A percentile compares a stretch with the other conserved stretches of the same genome.
Evolutionary conservation across 2,329 filamentous ascomycete genomes (phyloP).

Genomic region (Botryotinia narcissicola): DNA sequence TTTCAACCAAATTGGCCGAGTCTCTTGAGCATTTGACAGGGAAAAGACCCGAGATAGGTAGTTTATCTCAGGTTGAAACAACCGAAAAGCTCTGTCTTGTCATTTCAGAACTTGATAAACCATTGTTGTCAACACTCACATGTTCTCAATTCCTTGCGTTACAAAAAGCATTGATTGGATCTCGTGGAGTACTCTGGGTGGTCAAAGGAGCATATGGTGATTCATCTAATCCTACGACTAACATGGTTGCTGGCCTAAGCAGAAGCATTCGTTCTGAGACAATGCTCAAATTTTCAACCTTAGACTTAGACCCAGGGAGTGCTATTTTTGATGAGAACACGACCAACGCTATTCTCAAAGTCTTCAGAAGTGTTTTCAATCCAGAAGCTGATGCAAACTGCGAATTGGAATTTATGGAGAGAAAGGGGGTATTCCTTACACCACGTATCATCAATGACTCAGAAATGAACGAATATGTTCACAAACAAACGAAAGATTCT

Average conservation of each 20-base stretch:
- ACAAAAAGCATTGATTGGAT: constrained; percentile 41
- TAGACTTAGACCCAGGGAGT: constrained; percentile 16
- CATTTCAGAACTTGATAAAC: constrained; percentile 45
- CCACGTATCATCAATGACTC: constrained; percentile 20
- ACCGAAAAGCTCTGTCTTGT: constrained; percentile 43
- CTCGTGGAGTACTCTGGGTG: constrained; percentile 50
- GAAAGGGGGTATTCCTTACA: constrained; percentile 7
- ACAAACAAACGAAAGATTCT: constrained; percentile 15
- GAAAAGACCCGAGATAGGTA: neutral
- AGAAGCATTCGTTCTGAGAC: constrained; percentile 20
- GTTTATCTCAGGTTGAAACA: constrained; percentile 36
- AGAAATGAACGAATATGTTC: constrained; percentile 32
- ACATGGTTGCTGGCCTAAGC: constrained; percentile 28
- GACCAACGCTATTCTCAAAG: neutral
- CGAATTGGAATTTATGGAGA: constrained; percentile 7
- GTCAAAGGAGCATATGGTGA: constrained; percentile 45
- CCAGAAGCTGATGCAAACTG: neutral
- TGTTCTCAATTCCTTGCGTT: constrained; percentile 45
- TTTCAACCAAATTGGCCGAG: neutral
- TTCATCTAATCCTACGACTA: constrained; percentile 31
- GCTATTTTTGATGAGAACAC: neutral
- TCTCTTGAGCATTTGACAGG: constrained; percentile 15
- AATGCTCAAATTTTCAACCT: constrained; percentile 17
- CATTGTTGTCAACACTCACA: constrained; percentile 43
- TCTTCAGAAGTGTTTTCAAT: constrained; percentile 1